A percentile compares a stretch with the other conserved stretches of the same genome.
phyloP scores from a whole-genome alignment of 108 stramenopile genomes.

The Nitzschia palea region DNA sequence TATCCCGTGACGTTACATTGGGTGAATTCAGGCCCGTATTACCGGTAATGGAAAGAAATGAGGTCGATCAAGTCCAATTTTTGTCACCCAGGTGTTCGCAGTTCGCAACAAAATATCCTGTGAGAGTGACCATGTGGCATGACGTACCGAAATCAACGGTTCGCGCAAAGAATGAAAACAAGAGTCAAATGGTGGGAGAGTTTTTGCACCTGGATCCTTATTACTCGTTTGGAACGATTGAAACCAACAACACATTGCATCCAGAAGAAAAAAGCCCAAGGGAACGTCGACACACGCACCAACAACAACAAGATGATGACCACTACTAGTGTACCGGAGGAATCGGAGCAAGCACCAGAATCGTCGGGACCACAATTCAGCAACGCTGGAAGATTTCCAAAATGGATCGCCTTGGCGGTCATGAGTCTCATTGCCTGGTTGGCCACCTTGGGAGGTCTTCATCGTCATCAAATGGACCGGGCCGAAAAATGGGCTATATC shows the following conservation, averaged over 20 bases:
- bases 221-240: not conserved
- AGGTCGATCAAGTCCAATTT: too few species aligned
- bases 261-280: not conserved
- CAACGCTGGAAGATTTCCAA: slow-evolving; percentile 24
- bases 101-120: too few species aligned
- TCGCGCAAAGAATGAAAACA: too few species aligned
- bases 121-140: too few species aligned
- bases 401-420: slow-evolving; percentile 36
- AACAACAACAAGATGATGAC: not conserved
- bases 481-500: slow-evolving; percentile 28
- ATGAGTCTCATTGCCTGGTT: slow-evolving; percentile 28
- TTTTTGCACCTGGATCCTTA: too few species aligned
- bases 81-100: too few species aligned
- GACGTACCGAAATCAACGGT: too few species aligned
- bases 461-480: slow-evolving; percentile 9
- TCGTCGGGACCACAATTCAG: not conserved
- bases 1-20: too few species aligned
- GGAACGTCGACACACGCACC: not conserved
- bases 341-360: not conserved
- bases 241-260: not conserved
- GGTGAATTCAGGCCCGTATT: too few species aligned
- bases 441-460: slow-evolving; percentile 10
- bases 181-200: too few species aligned
- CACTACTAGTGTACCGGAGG: not conserved
- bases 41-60: too few species aligned